phyloP scores from a whole-genome alignment of 345 rosid species.

The Stellera chamaejasme region DNA sequence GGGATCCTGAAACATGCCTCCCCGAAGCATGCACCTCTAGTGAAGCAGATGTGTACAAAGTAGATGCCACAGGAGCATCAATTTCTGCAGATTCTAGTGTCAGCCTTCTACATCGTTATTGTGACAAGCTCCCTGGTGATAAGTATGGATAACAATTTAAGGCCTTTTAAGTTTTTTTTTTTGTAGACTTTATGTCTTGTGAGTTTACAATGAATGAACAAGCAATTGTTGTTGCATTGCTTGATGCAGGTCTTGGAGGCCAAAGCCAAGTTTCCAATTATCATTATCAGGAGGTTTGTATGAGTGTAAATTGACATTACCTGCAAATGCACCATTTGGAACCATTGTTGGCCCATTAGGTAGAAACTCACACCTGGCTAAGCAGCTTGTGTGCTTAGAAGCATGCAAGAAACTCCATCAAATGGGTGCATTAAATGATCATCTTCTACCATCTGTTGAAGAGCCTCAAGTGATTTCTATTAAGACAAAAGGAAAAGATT shows the following conservation, averaged over 20 bases:
- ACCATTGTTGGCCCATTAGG: slow-evolving; percentile 43
- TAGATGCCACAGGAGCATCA: slow-evolving; percentile 45
- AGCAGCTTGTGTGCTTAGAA: slow-evolving; percentile 64
- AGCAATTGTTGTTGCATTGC: slow-evolving; percentile 6
- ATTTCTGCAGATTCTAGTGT: slow-evolving; percentile 49
- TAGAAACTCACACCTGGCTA: slow-evolving; percentile 43
- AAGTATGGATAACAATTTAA: slow-evolving; percentile 26
- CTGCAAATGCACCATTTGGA: slow-evolving; percentile 44
- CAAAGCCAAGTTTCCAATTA: slow-evolving; percentile 41
- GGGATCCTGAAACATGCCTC: slow-evolving; percentile 34
- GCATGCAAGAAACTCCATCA: slow-evolving; percentile 65
- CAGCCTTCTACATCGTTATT: slow-evolving; percentile 37
- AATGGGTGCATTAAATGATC: slow-evolving; percentile 46
- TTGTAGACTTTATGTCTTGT: neutral
- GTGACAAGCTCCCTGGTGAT: slow-evolving; percentile 51
- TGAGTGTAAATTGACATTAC: slow-evolving; percentile 39
- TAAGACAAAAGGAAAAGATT: slow-evolving; percentile 28
- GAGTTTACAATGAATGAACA: neutral
- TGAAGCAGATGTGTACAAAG: slow-evolving; percentile 26
- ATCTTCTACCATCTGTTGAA: slow-evolving; percentile 34
- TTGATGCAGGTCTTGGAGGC: slow-evolving; percentile 33
- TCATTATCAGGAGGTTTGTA: slow-evolving; percentile 23
- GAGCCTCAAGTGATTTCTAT: slow-evolving; percentile 20
- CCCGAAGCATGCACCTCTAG: slow-evolving; percentile 22
- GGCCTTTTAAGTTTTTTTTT: slow-evolving; percentile 1